These are phyloP conservation scores for Hypomyces rosellus DNA, from an alignment of 2,329 filamentous ascomycete species.

Conservation along the genomic window DNA sequence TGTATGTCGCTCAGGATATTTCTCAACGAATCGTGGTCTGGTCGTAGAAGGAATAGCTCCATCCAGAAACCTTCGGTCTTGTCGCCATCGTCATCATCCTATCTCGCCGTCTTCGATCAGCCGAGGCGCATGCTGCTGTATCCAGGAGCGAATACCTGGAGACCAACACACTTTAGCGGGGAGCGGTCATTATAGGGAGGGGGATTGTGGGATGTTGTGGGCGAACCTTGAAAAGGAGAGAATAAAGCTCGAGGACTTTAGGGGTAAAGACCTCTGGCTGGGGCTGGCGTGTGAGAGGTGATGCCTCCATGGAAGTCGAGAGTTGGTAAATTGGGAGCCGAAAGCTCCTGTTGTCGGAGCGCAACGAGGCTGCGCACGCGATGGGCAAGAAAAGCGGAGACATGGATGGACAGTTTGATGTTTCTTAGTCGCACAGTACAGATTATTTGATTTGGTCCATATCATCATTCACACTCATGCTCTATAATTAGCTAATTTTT, in stretches of 20 bases:
- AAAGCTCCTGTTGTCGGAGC: slow-evolving; percentile 3
- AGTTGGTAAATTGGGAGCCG: slow-evolving; percentile 5
- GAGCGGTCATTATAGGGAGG: slow-evolving; percentile 7
- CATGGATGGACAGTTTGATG: too few species aligned
- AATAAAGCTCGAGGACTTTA: slow-evolving; percentile 88
- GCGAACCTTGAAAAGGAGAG: slow-evolving; percentile 68
- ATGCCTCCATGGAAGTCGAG: slow-evolving; percentile 63
- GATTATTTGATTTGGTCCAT: too few species aligned
- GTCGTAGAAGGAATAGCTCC: slow-evolving; percentile 87
- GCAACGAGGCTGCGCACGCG: too few species aligned
- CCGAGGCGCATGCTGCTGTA: slow-evolving; percentile 17
- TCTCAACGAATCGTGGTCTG: slow-evolving; percentile 64
- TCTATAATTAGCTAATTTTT: too few species aligned
- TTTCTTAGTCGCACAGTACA: too few species aligned
- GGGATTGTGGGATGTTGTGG: slow-evolving; percentile 7
- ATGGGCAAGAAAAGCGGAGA: too few species aligned
- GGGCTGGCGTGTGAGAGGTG: slow-evolving; percentile 87
- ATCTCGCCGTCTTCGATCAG: slow-evolving; percentile 22
- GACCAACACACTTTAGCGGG: slow-evolving; percentile 8
- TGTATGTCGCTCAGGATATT: slow-evolving; percentile 62
- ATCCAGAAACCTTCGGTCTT: slow-evolving; percentile 89
- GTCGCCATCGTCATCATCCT: slow-evolving; percentile 61
- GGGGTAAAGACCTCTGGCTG: slow-evolving; percentile 87
- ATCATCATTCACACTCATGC: too few species aligned
- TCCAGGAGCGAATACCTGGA: slow-evolving; percentile 21